These are phyloP conservation scores for Boletus reticuloceps DNA, from an alignment of 768 basidiomycete genomes.

Conservation along the genomic window DNA sequence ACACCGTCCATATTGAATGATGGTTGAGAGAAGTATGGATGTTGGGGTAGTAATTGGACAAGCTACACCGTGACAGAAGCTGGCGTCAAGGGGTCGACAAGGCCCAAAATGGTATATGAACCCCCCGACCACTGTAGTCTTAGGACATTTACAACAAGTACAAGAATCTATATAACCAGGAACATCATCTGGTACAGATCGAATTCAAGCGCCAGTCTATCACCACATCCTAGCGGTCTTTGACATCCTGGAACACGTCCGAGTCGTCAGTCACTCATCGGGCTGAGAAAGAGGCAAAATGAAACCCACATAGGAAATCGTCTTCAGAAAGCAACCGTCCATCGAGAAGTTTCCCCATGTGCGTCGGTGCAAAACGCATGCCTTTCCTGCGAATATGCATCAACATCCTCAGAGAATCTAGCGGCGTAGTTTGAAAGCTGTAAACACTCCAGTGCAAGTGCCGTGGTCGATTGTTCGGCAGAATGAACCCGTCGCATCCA, in stretches of 20 bases:
- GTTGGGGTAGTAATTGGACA: too few relatives aligned
- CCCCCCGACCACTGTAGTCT: background rate
- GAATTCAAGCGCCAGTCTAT: background rate
- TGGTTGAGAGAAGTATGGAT: background rate
- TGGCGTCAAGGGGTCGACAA: constrained; percentile 1
- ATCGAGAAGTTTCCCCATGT: constrained; percentile 41
- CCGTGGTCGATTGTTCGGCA: constrained; percentile 10
- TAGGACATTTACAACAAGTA: background rate
- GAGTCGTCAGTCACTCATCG: background rate
- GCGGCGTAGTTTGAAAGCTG: constrained; percentile 36
- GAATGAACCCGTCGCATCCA: constrained; percentile 22
- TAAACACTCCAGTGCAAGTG: background rate
- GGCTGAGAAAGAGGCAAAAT: background rate
- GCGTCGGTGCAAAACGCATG: constrained; percentile 35
- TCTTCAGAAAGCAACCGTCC: constrained; percentile 21
- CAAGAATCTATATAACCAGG: background rate
- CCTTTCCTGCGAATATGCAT: constrained; percentile 40
- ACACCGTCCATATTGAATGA: constrained; percentile 24
- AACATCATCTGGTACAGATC: too few relatives aligned
- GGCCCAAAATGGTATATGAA: constrained; percentile 3
- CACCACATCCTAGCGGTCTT: background rate
- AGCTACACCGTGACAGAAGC: too few relatives aligned
- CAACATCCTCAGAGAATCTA: constrained; percentile 24
- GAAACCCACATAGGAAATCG: constrained; percentile 6
- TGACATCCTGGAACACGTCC: background rate